Percentiles rank a stretch among this genome's conserved stretches.
Evolutionary conservation across 495 filamentous ascomycete genomes (phyloP).

Genomic region (Cercophora sp.): DNA sequence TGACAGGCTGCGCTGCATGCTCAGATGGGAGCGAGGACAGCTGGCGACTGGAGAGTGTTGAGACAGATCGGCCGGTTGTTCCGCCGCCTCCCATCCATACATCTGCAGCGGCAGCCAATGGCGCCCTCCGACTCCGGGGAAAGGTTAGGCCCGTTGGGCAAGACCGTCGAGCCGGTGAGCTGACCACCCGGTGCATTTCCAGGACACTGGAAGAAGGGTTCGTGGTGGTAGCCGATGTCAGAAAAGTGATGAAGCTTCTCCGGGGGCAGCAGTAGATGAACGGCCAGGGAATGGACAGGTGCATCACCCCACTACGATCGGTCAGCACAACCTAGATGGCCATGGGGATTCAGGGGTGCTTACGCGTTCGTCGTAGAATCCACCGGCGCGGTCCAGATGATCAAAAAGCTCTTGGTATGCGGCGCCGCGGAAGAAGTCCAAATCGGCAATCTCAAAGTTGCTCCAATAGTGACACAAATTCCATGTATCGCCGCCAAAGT

Average conservation of each 20-base stretch:
- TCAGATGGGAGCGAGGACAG: not conserved
- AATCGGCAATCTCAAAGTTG: constrained; percentile 54
- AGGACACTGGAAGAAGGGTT: constrained; percentile 43
- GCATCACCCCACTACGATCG: constrained; percentile 47
- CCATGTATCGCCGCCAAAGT: constrained; percentile 38
- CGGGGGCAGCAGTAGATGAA: constrained; percentile 44
- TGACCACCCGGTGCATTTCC: constrained; percentile 40
- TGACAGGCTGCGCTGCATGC: not conserved
- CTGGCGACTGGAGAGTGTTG: constrained; percentile 3
- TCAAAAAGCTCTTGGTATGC: constrained; percentile 48
- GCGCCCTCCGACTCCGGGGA: constrained; percentile 3
- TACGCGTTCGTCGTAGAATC: constrained; percentile 52
- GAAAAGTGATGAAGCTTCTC: constrained; percentile 49
- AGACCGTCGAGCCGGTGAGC: constrained; percentile 12
- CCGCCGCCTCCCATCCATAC: not conserved
- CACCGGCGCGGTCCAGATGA: constrained; percentile 44
- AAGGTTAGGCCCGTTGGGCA: not conserved
- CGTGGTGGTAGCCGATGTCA: constrained; percentile 50
- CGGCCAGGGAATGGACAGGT: constrained; percentile 47
- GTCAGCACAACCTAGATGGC: not conserved
- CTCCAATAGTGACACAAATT: constrained; percentile 57
- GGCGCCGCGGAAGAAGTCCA: constrained; percentile 49
- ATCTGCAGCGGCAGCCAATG: constrained; percentile 8
- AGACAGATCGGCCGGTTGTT: constrained; percentile 9
- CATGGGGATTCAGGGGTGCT: not conserved